phyloP scores from a whole-genome alignment of 164 flowering plant species.

The Stephania yunnanensis region DNA sequence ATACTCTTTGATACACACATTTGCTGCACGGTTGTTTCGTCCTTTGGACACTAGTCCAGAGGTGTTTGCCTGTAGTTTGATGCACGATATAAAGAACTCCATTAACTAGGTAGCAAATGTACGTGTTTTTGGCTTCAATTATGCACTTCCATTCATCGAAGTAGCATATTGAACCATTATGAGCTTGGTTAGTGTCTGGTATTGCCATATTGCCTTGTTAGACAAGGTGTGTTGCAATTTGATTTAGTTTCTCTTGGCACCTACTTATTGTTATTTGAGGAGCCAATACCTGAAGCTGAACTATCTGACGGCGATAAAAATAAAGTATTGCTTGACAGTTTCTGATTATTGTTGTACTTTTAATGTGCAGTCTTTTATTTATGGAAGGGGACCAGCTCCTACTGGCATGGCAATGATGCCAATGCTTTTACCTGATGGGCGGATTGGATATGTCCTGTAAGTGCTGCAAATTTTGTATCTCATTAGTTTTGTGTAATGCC shows the following conservation, averaged over 20 bases:
- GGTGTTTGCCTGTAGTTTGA: no score
- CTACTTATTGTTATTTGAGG: background rate
- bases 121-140: no score
- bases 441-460: conserved; percentile 89
- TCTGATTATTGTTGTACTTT: conserved; percentile 2
- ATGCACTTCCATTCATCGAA: background rate
- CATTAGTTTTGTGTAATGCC: background rate
- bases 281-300: background rate
- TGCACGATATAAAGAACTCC: no score
- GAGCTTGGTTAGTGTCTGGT: background rate
- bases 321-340: background rate
- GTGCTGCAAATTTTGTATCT: conserved; percentile 13
- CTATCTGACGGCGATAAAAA: background rate
- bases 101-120: no score
- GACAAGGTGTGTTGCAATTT: background rate
- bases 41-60: no score
- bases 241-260: background rate
- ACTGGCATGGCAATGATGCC: conserved; percentile 93
- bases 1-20: no score
- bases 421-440: conserved; percentile 84
- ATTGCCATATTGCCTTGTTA: background rate
- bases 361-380: conserved; percentile 62
- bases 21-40: no score
- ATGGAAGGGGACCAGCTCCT: conserved; percentile 72
- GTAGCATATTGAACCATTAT: background rate